Evolutionary conservation across 169 alveolate species (phyloP), one percentile per base, ranked within the genome.

Genomic region (Cryptosporidium sp.): DNA sequence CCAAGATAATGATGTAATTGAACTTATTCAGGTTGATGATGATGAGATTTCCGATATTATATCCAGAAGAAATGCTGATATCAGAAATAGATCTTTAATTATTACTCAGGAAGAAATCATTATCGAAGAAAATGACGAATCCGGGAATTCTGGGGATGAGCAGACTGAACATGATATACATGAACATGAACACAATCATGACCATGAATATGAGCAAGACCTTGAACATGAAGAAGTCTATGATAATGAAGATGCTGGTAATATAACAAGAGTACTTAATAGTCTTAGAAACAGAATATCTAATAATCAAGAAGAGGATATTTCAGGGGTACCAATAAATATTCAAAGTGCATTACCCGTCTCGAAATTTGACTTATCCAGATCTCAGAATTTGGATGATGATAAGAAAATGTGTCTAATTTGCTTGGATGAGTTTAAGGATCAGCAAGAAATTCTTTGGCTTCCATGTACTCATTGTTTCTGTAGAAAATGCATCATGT

Each of bases 391-490:
- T 39, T 80, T 80, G 70, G 89, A 80, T 45, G 80, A 80, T 16
- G 89, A 80, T 41, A 80, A 80, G 29, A 80, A 80, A 37, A 68
- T 43, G 43, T 93, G 95, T 69, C 68, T 93, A 58, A 91, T 93
- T 70, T 93, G 95, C 62, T 91, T 93, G 62, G 95, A 91, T 52
- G 68, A 69, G 43, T 91, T 93, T 55, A 70, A 91, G 33, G 85
- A 91, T 16, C 85, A 86, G 31, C 93, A 93, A 16, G 92, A 80
- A 33, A 68, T 93, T 51, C 85, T 91, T 43, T 65, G 85, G 92
- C 75, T 85, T 35, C 93, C 93, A 8, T 93, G 95, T 70, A 91
- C 86, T 29, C 95, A 93, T 65, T 91, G 92, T 71, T 93, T 91
- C 80, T 92, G 94, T 70, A 93, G 71, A 85, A 74, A 70, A 16